These are phyloP conservation scores for Candida smagusa DNA, from an alignment of 1,139 yeast genomes.

Conservation along the genomic window DNA sequence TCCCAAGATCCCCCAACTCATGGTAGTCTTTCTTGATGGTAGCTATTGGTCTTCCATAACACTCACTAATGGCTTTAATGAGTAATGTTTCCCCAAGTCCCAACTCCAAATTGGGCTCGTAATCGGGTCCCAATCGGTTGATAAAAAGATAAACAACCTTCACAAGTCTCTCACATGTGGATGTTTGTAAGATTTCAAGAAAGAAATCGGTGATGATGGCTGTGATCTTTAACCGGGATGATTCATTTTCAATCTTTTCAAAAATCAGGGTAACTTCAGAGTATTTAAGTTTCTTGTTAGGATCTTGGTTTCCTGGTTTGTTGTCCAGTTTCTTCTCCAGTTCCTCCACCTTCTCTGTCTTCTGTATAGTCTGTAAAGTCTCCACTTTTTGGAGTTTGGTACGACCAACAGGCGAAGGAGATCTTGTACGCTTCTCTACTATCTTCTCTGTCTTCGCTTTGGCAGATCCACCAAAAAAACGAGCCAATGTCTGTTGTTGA, in stretches of 20 bases:
- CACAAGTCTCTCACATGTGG: slow-evolving; percentile 56
- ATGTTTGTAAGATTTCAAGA: slow-evolving; percentile 53
- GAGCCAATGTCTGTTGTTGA: slow-evolving; percentile 36
- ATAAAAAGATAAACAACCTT: slow-evolving; percentile 79
- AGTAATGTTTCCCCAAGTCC: slow-evolving; percentile 90
- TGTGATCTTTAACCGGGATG: slow-evolving; percentile 79
- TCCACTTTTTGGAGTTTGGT: neutral
- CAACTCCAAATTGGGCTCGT: slow-evolving; percentile 81
- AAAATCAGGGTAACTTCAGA: slow-evolving; percentile 64
- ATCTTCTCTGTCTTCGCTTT: slow-evolving; percentile 1
- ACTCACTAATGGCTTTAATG: slow-evolving; percentile 83
- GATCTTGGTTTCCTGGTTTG: neutral
- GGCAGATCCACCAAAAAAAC: slow-evolving; percentile 26
- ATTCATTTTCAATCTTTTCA: slow-evolving; percentile 70
- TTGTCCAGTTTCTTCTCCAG: slow-evolving; percentile 1
- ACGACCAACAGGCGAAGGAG: neutral
- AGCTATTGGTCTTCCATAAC: slow-evolving; percentile 76
- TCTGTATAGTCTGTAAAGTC: slow-evolving; percentile 1
- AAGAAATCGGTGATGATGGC: slow-evolving; percentile 72
- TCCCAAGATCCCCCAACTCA: slow-evolving; percentile 85
- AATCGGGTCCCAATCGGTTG: slow-evolving; percentile 91
- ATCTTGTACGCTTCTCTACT: neutral
- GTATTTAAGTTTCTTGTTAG: slow-evolving; percentile 48
- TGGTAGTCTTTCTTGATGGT: slow-evolving; percentile 74
- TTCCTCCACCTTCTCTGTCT: slow-evolving; percentile 1